Evolutionary conservation across 768 basidiomycete genomes (phyloP).

Genomic region (Psilocybe tampanensis): DNA sequence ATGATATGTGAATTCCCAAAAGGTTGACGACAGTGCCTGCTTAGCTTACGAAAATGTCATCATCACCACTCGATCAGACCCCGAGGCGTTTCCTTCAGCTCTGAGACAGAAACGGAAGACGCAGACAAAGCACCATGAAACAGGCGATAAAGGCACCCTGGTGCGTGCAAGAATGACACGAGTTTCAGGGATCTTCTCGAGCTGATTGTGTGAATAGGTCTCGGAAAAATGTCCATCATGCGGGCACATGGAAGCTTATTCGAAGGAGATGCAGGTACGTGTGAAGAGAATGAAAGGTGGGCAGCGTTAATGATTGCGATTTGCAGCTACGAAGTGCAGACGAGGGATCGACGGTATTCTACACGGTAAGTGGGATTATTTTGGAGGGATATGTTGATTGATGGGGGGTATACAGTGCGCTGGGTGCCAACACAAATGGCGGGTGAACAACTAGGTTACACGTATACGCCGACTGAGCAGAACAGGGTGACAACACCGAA

Average conservation of each 20-base stretch:
- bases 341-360: constrained; percentile 93
- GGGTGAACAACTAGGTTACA: constrained; percentile 78
- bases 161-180: constrained; percentile 29
- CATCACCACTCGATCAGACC: constrained; percentile 88
- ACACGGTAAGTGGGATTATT: constrained; percentile 64
- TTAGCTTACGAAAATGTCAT: constrained; percentile 91
- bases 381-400: constrained; percentile 9
- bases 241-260: constrained; percentile 82
- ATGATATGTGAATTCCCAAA: constrained; percentile 1
- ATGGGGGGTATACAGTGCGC: constrained; percentile 53
- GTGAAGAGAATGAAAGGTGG: not conserved
- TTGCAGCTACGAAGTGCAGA: constrained; percentile 83
- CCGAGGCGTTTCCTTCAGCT: constrained; percentile 92
- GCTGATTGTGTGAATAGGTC: constrained; percentile 48
- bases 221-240: constrained; percentile 90
- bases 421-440: constrained; percentile 79
- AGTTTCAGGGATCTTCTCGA: not conserved
- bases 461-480: constrained; percentile 82
- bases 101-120: constrained; percentile 89
- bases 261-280: constrained; percentile 85
- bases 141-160: constrained; percentile 63
- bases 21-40: not conserved
- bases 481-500: constrained; percentile 91
- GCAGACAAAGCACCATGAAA: constrained; percentile 78
- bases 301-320: constrained; percentile 10